phyloP scores from a whole-genome alignment of 768 basidiomycete species.

The Xerocomellus dryophilus region DNA sequence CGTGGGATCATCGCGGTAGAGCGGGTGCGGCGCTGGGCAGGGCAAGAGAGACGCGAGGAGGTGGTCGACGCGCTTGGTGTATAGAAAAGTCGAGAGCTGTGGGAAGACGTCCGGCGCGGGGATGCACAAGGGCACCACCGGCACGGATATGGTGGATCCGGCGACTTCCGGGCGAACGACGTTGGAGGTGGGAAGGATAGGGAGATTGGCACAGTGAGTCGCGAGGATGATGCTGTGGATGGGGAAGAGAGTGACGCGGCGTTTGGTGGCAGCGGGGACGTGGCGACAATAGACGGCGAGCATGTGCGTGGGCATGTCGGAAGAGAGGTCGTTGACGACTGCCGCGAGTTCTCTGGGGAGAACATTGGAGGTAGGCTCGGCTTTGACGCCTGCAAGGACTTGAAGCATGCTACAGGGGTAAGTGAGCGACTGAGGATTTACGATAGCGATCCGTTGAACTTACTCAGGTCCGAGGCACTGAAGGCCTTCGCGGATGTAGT shows the following conservation, averaged over 20 bases:
- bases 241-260: conserved; percentile 36
- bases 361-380: conserved; percentile 13
- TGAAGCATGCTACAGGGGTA: conserved; percentile 25
- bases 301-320: conserved; percentile 33
- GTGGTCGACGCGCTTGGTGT: conserved; percentile 57
- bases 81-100: conserved; percentile 62
- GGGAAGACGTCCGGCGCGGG: conserved; percentile 71
- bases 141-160: conserved; percentile 38
- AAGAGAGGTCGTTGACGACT: conserved; percentile 29
- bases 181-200: conserved; percentile 16
- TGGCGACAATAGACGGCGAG: conserved; percentile 30
- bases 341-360: conserved; percentile 31
- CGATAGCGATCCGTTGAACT: background rate
- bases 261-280: conserved; percentile 22
- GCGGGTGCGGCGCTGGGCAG: conserved; percentile 24
- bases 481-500: conserved; percentile 29
- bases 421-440: conserved; percentile 5
- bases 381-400: conserved; percentile 30
- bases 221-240: conserved; percentile 38
- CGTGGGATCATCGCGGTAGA: conserved; percentile 26
- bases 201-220: conserved; percentile 30
- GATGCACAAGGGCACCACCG: conserved; percentile 66
- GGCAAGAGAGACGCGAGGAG: conserved; percentile 67
- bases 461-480: conserved; percentile 29
- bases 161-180: conserved; percentile 8